Conservation (phyloP, 345 rosid species). For the Lenwebbia sp. region DNA sequence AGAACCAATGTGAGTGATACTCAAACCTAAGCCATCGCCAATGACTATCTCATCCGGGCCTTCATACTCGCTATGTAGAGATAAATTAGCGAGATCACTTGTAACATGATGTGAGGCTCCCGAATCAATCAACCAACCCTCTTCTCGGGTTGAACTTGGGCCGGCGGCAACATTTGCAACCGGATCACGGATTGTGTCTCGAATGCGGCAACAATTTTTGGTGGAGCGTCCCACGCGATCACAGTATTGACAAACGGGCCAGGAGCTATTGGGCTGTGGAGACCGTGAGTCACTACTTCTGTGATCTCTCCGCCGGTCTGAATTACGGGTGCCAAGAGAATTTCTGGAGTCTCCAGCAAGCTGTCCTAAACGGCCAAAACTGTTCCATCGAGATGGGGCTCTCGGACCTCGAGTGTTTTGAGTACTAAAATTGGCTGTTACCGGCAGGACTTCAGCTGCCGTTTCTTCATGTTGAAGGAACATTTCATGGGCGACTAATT, state of each 20-base stretch:
- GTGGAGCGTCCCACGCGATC: not conserved
- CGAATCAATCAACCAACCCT: not conserved
- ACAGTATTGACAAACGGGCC: not conserved
- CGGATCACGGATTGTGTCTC: not conserved
- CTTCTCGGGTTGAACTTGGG: not conserved
- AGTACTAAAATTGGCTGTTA: not conserved
- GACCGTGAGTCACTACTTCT: not conserved
- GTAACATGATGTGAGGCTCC: not conserved
- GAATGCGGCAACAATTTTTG: no score
- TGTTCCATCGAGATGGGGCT: not conserved
- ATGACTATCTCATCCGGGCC: not conserved
- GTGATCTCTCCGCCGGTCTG: not conserved
- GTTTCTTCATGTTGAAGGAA: not conserved
- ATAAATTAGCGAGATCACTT: not conserved
- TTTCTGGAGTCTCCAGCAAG: not conserved
- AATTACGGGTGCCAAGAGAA: not conserved
- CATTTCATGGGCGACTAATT: not conserved
- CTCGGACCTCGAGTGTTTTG: not conserved
- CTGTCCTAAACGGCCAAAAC: not conserved
- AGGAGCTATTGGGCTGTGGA: not conserved
- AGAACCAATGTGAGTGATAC: not conserved
- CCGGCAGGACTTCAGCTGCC: not conserved
- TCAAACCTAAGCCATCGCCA: not conserved
- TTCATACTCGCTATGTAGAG: not conserved
- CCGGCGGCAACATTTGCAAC: not conserved